Percentiles rank a stretch among this genome's conserved stretches.
phyloP scores from a whole-genome alignment of 805 yeast species.

The Hanseniaspora clermontiae region DNA sequence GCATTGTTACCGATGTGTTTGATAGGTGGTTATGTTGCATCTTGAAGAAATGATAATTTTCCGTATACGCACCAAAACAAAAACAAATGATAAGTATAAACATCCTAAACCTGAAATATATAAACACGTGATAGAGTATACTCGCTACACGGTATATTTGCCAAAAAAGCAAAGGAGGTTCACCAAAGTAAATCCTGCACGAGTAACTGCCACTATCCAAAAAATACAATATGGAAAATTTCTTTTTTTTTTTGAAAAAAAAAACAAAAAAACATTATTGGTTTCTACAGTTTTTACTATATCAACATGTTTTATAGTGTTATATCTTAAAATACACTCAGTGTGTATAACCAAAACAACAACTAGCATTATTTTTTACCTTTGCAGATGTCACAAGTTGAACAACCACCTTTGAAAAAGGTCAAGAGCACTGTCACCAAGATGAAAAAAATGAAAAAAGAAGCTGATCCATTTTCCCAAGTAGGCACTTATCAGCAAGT shows the following conservation, averaged over 20 bases:
- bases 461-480: slow-evolving; percentile 65
- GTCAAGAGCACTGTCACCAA: slow-evolving; percentile 12
- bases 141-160: background rate
- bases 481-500: slow-evolving; percentile 38
- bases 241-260: too few relatives aligned
- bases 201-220: background rate
- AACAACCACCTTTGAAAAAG: slow-evolving; percentile 9
- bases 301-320: too few relatives aligned
- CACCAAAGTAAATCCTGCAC: too few relatives aligned
- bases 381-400: background rate
- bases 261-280: too few relatives aligned
- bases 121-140: background rate
- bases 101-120: background rate
- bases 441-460: slow-evolving; percentile 29
- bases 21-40: background rate
- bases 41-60: background rate
- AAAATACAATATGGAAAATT: too few relatives aligned
- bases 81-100: background rate
- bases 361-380: too few relatives aligned
- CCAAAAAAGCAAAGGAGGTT: background rate
- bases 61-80: too few relatives aligned
- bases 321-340: too few relatives aligned
- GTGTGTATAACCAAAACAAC: too few relatives aligned
- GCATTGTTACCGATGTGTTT: background rate
- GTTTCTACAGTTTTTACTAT: too few relatives aligned